Conservation (phyloP, 2,329 filamentous ascomycete genomes). For the Xylariaceae sp. region DNA sequence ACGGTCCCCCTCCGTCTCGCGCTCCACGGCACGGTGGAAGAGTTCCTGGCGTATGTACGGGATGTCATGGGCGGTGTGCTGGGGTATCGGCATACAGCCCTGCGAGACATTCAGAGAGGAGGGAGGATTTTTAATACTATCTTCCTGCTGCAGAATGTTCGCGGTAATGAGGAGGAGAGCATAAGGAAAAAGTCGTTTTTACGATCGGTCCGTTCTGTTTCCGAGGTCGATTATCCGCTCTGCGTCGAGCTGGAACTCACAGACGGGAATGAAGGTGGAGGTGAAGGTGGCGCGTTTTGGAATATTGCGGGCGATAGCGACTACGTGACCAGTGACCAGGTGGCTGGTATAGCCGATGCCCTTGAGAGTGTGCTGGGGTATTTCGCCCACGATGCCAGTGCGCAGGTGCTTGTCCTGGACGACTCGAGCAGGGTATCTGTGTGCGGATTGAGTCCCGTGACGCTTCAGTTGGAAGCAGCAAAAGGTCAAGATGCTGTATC, state of each 20-base stretch:
- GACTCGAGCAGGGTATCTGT: conserved; percentile 47
- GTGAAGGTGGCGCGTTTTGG: conserved; percentile 56
- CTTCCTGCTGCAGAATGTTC: conserved; percentile 47
- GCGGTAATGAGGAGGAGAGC: neutral
- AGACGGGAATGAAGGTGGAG: no score
- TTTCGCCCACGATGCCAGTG: conserved; percentile 45
- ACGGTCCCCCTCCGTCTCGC: conserved; percentile 71
- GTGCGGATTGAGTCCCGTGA: conserved; percentile 54
- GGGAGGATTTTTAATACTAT: conserved; percentile 45
- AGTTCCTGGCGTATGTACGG: conserved; percentile 70
- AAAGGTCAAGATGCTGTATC: neutral
- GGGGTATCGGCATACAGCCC: conserved; percentile 71
- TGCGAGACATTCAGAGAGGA: conserved; percentile 60
- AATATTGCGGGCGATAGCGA: conserved; percentile 62
- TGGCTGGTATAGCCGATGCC: conserved; percentile 46
- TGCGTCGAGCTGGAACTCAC: conserved; percentile 76
- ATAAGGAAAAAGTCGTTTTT: conserved; percentile 40
- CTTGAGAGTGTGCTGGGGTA: conserved; percentile 55
- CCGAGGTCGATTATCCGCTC: conserved; percentile 73
- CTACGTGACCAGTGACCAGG: conserved; percentile 43
- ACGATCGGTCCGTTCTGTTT: conserved; percentile 55
- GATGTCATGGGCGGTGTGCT: conserved; percentile 59
- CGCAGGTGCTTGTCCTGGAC: conserved; percentile 42
- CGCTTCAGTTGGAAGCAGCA: conserved; percentile 6
- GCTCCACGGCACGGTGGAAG: conserved; percentile 59